A percentile compares a stretch with the other conserved stretches of the same genome.
phyloP scores from a whole-genome alignment of 441 rosid species.

The Theobroma grandiflorum region DNA sequence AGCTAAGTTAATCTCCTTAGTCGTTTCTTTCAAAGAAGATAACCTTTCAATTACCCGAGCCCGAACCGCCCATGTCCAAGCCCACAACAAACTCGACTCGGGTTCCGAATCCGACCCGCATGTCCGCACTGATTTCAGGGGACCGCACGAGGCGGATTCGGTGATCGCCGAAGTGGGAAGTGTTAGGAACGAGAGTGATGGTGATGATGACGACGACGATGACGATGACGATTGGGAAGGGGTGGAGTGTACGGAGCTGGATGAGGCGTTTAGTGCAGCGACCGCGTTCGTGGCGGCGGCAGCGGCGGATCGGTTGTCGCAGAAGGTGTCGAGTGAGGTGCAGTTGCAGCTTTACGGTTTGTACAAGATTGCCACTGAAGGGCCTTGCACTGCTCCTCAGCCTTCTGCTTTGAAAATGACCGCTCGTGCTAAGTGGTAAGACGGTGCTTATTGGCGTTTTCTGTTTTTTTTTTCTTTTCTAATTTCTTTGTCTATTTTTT shows the following conservation, averaged over 20 bases:
- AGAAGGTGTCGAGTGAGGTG: slow-evolving; percentile 66
- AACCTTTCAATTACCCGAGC: slow-evolving; percentile 67
- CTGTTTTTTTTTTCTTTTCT: not conserved
- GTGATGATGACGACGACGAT: slow-evolving; percentile 32
- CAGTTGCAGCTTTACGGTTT: slow-evolving; percentile 88
- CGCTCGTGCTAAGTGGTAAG: slow-evolving; percentile 94
- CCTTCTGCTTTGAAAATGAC: slow-evolving; percentile 93
- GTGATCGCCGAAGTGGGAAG: slow-evolving; percentile 79
- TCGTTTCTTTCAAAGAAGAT: slow-evolving; percentile 84
- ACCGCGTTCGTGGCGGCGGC: slow-evolving; percentile 79
- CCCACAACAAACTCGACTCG: slow-evolving; percentile 23
- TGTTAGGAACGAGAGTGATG: slow-evolving; percentile 60
- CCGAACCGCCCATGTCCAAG: slow-evolving; percentile 14
- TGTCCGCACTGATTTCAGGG: slow-evolving; percentile 17
- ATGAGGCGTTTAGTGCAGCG: slow-evolving; percentile 89
- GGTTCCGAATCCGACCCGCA: slow-evolving; percentile 34
- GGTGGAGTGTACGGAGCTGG: slow-evolving; percentile 91
- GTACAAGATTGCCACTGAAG: slow-evolving; percentile 94
- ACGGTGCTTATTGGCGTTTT: not conserved
- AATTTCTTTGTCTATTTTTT: not conserved
- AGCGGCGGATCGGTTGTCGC: slow-evolving; percentile 76
- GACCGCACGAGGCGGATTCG: slow-evolving; percentile 56
- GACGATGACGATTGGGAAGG: slow-evolving; percentile 92
- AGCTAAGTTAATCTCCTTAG: slow-evolving; percentile 88
- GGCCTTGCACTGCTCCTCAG: slow-evolving; percentile 85